These are phyloP conservation scores for Ophiostoma sp. DNA, from an alignment of 2,329 filamentous ascomycete species.

Conservation along the genomic window DNA sequence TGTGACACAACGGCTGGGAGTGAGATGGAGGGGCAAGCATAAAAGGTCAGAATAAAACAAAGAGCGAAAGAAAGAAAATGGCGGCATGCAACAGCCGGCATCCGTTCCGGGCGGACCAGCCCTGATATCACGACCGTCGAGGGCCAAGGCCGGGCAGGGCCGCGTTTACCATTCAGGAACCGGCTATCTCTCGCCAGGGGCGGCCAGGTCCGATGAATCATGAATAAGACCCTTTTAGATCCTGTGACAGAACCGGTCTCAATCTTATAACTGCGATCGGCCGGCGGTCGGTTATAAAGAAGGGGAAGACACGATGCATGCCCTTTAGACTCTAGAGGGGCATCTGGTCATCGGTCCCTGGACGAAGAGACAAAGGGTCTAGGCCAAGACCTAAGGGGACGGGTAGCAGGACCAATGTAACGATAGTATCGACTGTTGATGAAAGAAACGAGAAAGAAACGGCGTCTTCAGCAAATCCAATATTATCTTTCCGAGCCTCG, in stretches of 20 bases:
- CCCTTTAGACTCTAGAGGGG: background rate
- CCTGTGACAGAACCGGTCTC: background rate
- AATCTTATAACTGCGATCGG: background rate
- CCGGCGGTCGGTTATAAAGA: background rate
- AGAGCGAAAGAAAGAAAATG: background rate
- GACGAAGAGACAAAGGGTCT: background rate
- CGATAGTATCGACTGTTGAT: background rate
- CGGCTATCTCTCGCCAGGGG: background rate
- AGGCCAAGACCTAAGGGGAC: background rate
- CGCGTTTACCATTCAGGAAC: background rate
- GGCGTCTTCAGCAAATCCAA: background rate
- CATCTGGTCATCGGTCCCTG: background rate
- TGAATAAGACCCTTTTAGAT: background rate
- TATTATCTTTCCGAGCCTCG: background rate
- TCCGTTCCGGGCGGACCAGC: background rate
- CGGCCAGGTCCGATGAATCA: background rate
- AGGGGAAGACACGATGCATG: background rate
- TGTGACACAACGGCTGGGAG: background rate
- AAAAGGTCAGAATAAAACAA: background rate
- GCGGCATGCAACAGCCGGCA: background rate
- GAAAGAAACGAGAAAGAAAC: background rate
- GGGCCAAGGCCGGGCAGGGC: background rate
- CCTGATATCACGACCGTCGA: background rate
- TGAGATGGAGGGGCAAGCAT: background rate
- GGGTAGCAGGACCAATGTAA: background rate